Evolutionary conservation across 2,329 filamentous ascomycete species (phyloP), one percentile per base, ranked within the genome.

Genomic region (Plectosphaerella cucumerina): DNA sequence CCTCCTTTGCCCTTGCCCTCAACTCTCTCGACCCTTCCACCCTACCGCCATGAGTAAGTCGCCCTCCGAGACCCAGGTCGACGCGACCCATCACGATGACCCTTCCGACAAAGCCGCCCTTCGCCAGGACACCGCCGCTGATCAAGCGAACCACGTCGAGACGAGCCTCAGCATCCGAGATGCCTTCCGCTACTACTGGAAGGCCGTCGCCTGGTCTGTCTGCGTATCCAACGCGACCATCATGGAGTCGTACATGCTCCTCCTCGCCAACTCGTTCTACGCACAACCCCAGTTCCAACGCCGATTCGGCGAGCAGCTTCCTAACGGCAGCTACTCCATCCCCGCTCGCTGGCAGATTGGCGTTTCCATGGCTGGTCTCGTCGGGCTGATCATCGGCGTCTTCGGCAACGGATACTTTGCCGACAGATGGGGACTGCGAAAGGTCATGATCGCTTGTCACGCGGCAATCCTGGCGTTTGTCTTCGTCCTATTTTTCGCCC

Each of bases 401-500:
- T 50, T 72, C 20, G 47, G 44, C 8, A 73, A 74, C 57, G 72
- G 72, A 14, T 73, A 64, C 57, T 60, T 70, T 6, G 70, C 71
- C 1, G 61, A 64, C 20, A 62, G 57, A 47, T 73, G 62, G 55
- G 76, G 76, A 2, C 70, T 75, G 47, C 68, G 71, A 35, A 64
- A 62, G 44, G 71, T 75, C 1, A 65, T 76, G 57, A 68, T 77
- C 34, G 53, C 58, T 37, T 64, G 65, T 3, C 63, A 77, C 23
- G 61, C 62, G 12, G 65, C 66, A 50, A 58, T 78, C 33, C 60
- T 64, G 4, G 66, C 58, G 14, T 73, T 74, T 53, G 70, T 78
- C 56, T 77, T 76, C 56, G 66, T 78, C 49, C 63, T 67, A 21
- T 74, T 78, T 62, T 78, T 78, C 48, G 71, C 75, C 0, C 69